Evolutionary conservation across 495 filamentous ascomycete species (phyloP), one percentile per base, ranked within the genome.

Genomic region (Glarea lozoyensis): DNA sequence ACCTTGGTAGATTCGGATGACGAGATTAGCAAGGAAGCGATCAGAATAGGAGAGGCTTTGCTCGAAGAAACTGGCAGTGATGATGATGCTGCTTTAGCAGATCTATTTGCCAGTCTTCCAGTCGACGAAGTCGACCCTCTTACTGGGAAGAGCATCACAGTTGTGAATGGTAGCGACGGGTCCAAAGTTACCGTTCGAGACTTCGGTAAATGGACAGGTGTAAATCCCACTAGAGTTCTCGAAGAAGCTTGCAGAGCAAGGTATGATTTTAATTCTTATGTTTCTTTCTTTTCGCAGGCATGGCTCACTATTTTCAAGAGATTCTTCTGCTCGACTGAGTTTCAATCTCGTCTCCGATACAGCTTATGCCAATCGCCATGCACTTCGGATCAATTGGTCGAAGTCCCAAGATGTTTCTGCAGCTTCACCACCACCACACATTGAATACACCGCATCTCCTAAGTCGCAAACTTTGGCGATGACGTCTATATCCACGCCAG

Each of bases 211-310:
- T 79, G 72, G 68, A 75, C 66, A 12, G 83, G 86, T 24, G 58
- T 90, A 11, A 81, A 61, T 48, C 86, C 86, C 15, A 72, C 76
- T 30, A 69, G 79, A 42, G 71, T 85, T 30, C 61, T 98, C 12
- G 87, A 96, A 54, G 92, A 96, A 61, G 76, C 86, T 33, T 94
- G 88, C 58, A 83, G 81, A 50, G 76, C 87, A 45, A 82, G 84
- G 82, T 82, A 65, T 58, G 71, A 58, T 32, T 11, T 42, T 17
- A 18, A 23, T 22, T 36, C 6, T 11, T 44, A 2, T 11, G 23
- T 19, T 25, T 6, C 18, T 40, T 35, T 46, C 27, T 39, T 51
- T 42, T n/a, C 7, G 25, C 7, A 29, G 7, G n/a, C 25, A 7
- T 7, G n/a, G 49, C 35, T 50, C 15, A 43, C 54, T 46, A 39